These are phyloP conservation scores for Epichloe glyceriae DNA, from an alignment of 2,329 filamentous ascomycete genomes.

Conservation along the genomic window DNA sequence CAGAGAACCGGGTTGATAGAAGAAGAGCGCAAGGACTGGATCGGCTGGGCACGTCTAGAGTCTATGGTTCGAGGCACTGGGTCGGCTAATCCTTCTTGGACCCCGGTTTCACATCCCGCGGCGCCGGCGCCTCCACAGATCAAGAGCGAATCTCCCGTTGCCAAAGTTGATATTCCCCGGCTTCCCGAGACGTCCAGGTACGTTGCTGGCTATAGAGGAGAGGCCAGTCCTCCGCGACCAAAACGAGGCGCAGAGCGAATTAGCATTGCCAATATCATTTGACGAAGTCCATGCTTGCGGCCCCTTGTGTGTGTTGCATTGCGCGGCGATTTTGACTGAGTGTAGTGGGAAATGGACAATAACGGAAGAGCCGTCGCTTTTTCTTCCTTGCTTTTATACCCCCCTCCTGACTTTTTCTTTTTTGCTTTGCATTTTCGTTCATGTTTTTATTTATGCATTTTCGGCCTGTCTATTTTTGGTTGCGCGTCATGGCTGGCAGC, in stretches of 20 bases:
- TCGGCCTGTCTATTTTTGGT: neutral
- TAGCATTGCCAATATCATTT: slow-evolving; percentile 27
- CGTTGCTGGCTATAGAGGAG: slow-evolving; percentile 14
- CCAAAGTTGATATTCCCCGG: slow-evolving; percentile 16
- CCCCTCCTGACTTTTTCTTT: neutral
- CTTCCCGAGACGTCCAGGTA: slow-evolving; percentile 19
- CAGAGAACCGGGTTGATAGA: slow-evolving; percentile 38
- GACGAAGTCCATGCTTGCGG: slow-evolving; percentile 2
- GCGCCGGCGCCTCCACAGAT: slow-evolving; percentile 20
- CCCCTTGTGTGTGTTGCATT: neutral
- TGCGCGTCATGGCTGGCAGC: slow-evolving; percentile 3
- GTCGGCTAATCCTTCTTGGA: slow-evolving; percentile 19
- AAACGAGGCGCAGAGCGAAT: slow-evolving; percentile 20
- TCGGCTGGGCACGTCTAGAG: slow-evolving; percentile 68
- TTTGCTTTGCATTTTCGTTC: neutral
- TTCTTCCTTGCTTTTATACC: neutral
- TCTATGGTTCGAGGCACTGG: slow-evolving; percentile 23
- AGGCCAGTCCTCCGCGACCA: slow-evolving; percentile 15
- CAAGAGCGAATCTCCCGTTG: slow-evolving; percentile 20
- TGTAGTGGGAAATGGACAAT: neutral
- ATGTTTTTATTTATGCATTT: slow-evolving; percentile 2
- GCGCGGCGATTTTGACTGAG: neutral
- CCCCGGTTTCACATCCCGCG: slow-evolving; percentile 16
- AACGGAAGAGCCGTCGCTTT: neutral
- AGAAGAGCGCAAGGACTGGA: slow-evolving; percentile 55